Conservation (phyloP, 305 asterid species). For the Lippia alba region DNA sequence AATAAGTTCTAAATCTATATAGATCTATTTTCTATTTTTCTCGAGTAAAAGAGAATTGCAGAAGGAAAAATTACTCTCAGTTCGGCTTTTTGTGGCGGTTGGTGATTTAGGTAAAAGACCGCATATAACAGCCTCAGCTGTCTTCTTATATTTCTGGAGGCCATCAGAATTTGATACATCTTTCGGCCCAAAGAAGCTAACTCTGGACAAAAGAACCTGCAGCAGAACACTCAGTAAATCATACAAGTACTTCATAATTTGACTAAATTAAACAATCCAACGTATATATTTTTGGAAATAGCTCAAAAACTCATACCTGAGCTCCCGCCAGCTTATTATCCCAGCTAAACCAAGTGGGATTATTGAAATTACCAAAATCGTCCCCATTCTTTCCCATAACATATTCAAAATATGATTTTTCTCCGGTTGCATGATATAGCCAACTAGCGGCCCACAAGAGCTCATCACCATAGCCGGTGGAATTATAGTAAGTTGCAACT, state of each 20-base stretch:
- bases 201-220: constrained; percentile 90
- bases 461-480: constrained; percentile 97
- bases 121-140: constrained; percentile 98
- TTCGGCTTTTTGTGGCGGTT: constrained; percentile 87
- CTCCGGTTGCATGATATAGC: constrained; percentile 93
- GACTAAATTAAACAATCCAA: too few relatives aligned
- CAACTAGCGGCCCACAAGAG: constrained; percentile 98
- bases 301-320: constrained; percentile 53
- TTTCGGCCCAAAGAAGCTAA: constrained; percentile 78
- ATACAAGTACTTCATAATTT: too few relatives aligned
- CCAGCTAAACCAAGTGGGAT: constrained; percentile 99
- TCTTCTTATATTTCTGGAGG: constrained; percentile 64
- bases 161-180: constrained; percentile 53
- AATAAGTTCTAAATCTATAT: background rate
- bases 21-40: background rate
- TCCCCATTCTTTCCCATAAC: constrained; percentile 80
- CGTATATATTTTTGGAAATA: too few relatives aligned
- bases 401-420: constrained; percentile 62
- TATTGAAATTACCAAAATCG: constrained; percentile 72
- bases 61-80: constrained; percentile 55
- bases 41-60: background rate
- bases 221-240: background rate
- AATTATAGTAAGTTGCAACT: constrained; percentile 76
- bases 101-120: constrained; percentile 92
- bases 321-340: constrained; percentile 93